These are phyloP conservation scores for Fusarium armeniacum DNA, from an alignment of 2,329 filamentous ascomycete genomes.

Conservation along the genomic window DNA sequence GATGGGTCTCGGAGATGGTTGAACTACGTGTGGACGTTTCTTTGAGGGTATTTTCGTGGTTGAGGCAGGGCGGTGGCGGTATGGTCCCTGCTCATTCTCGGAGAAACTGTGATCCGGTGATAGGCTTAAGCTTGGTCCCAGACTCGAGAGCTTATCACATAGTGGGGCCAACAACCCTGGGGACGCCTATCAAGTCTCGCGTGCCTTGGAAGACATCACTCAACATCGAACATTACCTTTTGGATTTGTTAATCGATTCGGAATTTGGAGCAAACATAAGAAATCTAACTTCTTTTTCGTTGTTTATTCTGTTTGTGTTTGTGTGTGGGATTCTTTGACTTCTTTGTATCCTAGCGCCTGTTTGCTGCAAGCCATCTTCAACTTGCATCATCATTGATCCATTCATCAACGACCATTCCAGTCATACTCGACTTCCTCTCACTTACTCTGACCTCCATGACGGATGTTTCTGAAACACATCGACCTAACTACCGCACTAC, in stretches of 20 bases:
- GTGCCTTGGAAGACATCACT: slow-evolving; percentile 31
- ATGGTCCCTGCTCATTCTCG: slow-evolving; percentile 48
- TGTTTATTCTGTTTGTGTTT: neutral
- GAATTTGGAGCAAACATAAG: slow-evolving; percentile 8
- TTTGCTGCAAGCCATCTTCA: slow-evolving; percentile 32
- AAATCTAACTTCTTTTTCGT: neutral
- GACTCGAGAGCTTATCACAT: slow-evolving; percentile 32
- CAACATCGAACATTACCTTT: slow-evolving; percentile 18
- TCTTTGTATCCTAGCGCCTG: slow-evolving; percentile 4
- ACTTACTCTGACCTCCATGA: slow-evolving; percentile 60
- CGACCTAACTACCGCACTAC: slow-evolving; percentile 95
- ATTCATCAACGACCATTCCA: slow-evolving; percentile 10
- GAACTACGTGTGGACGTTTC: slow-evolving; percentile 23
- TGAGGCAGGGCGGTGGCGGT: slow-evolving; percentile 43
- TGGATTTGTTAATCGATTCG: slow-evolving; percentile 4
- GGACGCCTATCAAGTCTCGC: slow-evolving; percentile 31
- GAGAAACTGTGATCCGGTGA: slow-evolving; percentile 31
- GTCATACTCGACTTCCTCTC: slow-evolving; percentile 10
- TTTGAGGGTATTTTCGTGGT: slow-evolving; percentile 47
- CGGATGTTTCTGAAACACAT: slow-evolving; percentile 98
- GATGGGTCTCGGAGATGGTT: slow-evolving; percentile 28
- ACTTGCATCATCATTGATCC: slow-evolving; percentile 43
- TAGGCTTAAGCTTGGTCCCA: neutral
- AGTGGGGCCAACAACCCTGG: slow-evolving; percentile 39
- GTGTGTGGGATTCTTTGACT: neutral